Percentiles rank a stretch among this genome's conserved stretches.
Evolutionary conservation across 208 protist genomes (phyloP).

Genomic region (Trypanosomatidae sp.): DNA sequence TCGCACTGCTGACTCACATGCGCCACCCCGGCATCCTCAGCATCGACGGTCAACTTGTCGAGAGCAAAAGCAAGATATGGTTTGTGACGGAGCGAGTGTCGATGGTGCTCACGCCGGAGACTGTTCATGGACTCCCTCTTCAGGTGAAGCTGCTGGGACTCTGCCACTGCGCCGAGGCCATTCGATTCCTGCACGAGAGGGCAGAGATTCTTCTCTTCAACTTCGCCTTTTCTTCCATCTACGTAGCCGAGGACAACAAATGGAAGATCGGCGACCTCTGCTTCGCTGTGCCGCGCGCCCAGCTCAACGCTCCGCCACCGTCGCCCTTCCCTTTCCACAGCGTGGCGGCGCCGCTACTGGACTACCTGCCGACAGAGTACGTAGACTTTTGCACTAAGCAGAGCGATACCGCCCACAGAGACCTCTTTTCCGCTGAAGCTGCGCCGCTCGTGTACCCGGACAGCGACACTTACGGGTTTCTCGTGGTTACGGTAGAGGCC

Average conservation of each 20-base stretch:
- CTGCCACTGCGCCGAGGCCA: constrained; percentile 35
- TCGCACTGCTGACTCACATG: constrained; percentile 37
- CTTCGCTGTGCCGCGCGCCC: constrained; percentile 26
- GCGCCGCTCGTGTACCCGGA: constrained; percentile 40
- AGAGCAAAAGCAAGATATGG: constrained; percentile 40
- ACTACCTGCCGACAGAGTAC: constrained; percentile 53
- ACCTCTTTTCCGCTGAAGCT: background rate
- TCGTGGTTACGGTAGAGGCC: constrained; percentile 45
- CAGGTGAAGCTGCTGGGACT: constrained; percentile 51
- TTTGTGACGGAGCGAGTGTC: constrained; percentile 54
- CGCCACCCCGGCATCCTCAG: constrained; percentile 42
- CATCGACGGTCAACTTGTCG: constrained; percentile 40
- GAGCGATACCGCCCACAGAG: background rate
- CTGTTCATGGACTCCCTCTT: constrained; percentile 24
- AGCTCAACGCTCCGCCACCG: constrained; percentile 8
- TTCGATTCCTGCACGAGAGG: constrained; percentile 60
- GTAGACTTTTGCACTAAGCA: constrained; percentile 23
- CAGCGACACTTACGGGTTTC: constrained; percentile 58
- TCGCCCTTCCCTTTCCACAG: constrained; percentile 23
- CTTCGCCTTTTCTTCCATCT: constrained; percentile 49
- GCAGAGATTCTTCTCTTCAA: constrained; percentile 47
- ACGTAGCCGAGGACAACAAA: constrained; percentile 36
- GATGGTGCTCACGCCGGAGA: constrained; percentile 24
- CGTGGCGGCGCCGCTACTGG: constrained; percentile 44
- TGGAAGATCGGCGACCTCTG: constrained; percentile 64